A percentile compares a stretch with the other conserved stretches of the same genome.
Conservation (phyloP, 108 stramenopile species). For the Epipyxis sp. region DNA sequence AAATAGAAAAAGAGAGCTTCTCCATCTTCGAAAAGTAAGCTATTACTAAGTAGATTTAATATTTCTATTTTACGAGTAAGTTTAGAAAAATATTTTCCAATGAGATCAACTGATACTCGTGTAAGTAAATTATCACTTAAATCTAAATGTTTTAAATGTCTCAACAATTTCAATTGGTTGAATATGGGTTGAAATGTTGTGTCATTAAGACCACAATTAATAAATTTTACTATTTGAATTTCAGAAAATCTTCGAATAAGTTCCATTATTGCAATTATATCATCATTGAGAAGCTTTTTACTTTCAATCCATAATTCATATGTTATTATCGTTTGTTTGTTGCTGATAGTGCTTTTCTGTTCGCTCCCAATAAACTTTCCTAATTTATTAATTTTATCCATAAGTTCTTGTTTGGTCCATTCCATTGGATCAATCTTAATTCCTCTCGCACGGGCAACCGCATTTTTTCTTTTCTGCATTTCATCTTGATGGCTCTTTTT, state of each 20-base stretch:
- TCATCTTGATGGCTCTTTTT: background rate
- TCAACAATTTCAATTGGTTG: background rate
- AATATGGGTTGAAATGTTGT: background rate
- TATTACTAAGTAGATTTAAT: background rate
- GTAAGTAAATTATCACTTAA: background rate
- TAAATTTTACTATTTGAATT: background rate
- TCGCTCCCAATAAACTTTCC: too few species aligned
- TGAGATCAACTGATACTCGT: background rate
- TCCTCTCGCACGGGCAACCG: background rate
- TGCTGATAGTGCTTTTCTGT: too few species aligned
- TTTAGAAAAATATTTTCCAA: background rate
- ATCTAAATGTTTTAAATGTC: constrained; percentile 15
- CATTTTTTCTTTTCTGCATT: background rate
- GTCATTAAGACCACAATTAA: background rate
- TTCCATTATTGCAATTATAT: background rate
- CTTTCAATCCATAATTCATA: background rate
- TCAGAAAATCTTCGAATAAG: background rate
- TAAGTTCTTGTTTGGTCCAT: background rate
- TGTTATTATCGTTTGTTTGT: background rate
- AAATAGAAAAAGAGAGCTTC: background rate
- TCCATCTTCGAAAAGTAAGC: background rate
- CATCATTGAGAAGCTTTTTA: background rate
- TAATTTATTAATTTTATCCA: background rate
- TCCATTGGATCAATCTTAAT: background rate
- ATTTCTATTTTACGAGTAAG: background rate